Evolutionary conservation across 768 basidiomycete genomes (phyloP).

Genomic region (Boletus subcaerulescens): DNA sequence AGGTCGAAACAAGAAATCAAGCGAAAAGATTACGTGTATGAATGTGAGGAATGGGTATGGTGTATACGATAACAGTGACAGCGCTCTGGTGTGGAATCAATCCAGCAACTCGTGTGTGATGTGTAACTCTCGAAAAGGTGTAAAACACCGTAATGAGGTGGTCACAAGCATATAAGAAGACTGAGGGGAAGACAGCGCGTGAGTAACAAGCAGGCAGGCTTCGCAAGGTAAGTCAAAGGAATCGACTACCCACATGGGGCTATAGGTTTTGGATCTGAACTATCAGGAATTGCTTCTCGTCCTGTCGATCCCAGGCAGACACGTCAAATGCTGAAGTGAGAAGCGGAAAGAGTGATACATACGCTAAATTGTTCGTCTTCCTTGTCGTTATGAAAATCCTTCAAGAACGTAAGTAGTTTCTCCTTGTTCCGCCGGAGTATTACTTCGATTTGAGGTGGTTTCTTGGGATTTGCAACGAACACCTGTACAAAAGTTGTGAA

Average conservation of each 20-base stretch:
- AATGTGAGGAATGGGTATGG: constrained; percentile 7
- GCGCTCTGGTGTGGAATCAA: neutral
- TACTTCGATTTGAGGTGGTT: constrained; percentile 89
- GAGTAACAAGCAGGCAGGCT: neutral
- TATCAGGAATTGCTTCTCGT: constrained; percentile 96
- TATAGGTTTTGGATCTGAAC: constrained; percentile 83
- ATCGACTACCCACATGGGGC: constrained; percentile 7
- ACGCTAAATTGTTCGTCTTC: constrained; percentile 97
- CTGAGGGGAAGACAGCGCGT: neutral
- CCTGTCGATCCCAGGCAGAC: constrained; percentile 34
- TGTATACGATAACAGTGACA: constrained; percentile 4
- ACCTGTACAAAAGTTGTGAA: constrained; percentile 47
- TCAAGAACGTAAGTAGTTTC: constrained; percentile 84
- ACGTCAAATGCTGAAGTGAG: neutral
- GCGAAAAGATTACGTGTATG: neutral
- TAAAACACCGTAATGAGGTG: neutral
- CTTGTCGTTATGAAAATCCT: constrained; percentile 96
- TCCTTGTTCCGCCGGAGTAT: constrained; percentile 94
- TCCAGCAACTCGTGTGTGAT: neutral
- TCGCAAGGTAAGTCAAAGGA: neutral
- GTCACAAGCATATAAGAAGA: constrained; percentile 9
- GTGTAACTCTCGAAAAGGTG: no score
- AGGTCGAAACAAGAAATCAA: neutral
- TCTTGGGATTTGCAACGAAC: constrained; percentile 99
- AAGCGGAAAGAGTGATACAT: constrained; percentile 17